phyloP scores from a whole-genome alignment of 139 green algal genomes.

The Picochlorum sp. region DNA sequence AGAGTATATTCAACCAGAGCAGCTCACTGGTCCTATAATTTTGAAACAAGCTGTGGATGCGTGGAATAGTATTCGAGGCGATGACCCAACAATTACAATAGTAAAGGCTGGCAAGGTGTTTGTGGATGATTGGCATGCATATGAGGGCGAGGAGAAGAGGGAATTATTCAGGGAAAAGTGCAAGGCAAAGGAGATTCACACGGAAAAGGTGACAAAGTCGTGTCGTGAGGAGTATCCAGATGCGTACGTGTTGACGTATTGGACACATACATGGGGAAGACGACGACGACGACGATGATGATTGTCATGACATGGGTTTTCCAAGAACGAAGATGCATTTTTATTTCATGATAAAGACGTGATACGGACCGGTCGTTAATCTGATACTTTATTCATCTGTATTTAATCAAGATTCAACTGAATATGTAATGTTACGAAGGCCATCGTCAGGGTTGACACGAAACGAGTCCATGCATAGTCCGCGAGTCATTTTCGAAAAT shows the following conservation, averaged over 20 bases:
- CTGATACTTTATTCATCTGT: no score
- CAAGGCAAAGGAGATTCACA: not conserved
- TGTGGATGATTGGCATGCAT: conserved; percentile 1
- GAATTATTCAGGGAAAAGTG: not conserved
- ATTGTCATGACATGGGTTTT: not conserved
- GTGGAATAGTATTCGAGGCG: not conserved
- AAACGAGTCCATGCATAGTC: no score
- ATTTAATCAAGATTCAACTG: no score
- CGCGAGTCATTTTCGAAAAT: conserved; percentile 2
- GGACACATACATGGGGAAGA: conserved; percentile 5
- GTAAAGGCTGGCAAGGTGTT: conserved; percentile 1
- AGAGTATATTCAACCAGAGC: conserved; percentile 3
- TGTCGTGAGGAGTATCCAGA: not conserved
- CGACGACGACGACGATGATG: not conserved
- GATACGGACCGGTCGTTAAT: no score
- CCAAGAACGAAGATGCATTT: no score
- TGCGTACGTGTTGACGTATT: not conserved
- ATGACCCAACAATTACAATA: not conserved
- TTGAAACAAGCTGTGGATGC: not conserved
- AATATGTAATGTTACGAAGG: no score
- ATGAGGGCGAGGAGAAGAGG: not conserved
- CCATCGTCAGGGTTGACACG: no score
- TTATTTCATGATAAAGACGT: no score
- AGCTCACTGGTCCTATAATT: not conserved
- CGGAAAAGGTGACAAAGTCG: not conserved